phyloP scores from a whole-genome alignment of 352 stramenopile species.

The Peronospora destructor region DNA sequence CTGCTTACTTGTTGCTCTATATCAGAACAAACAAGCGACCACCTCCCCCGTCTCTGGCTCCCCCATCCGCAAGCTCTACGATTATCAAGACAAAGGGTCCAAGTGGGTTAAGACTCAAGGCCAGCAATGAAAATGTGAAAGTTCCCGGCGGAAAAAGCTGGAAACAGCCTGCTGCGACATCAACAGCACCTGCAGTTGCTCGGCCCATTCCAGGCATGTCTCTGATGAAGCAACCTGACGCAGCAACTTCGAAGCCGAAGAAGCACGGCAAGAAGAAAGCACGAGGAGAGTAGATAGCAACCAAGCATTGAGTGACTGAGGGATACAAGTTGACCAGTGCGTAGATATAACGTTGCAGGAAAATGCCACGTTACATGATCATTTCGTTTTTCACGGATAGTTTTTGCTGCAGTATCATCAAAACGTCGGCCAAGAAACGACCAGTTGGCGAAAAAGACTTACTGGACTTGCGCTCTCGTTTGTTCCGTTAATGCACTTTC shows the following conservation, averaged over 20 bases:
- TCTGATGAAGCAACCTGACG: conserved; percentile 18
- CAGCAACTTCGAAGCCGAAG: conserved; percentile 19
- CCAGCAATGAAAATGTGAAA: conserved; percentile 18
- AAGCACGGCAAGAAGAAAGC: conserved; percentile 35
- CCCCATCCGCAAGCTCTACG: conserved; percentile 12
- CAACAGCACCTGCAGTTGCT: conserved; percentile 7
- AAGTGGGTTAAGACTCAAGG: conserved; percentile 14
- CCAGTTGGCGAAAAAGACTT: no score
- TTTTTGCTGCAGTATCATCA: no score
- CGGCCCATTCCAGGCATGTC: conserved; percentile 40
- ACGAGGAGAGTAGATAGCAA: conserved; percentile 16
- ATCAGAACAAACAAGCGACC: conserved; percentile 51
- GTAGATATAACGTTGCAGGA: no score
- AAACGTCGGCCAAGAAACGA: no score
- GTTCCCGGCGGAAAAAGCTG: conserved; percentile 14
- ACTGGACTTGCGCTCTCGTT: no score
- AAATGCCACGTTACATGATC: no score
- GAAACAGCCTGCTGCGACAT: conserved; percentile 16
- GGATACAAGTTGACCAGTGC: no score
- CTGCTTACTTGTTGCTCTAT: conserved; percentile 77
- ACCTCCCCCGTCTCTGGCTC: conserved; percentile 5
- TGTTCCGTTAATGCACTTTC: no score
- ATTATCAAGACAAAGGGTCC: conserved; percentile 20
- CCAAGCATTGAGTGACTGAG: conserved; percentile 4
- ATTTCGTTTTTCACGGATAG: no score